A percentile compares a stretch with the other conserved stretches of the same genome.
Evolutionary conservation across 1,284 basidiomycete species (phyloP).

Genomic region (Leccinum variabile): DNA sequence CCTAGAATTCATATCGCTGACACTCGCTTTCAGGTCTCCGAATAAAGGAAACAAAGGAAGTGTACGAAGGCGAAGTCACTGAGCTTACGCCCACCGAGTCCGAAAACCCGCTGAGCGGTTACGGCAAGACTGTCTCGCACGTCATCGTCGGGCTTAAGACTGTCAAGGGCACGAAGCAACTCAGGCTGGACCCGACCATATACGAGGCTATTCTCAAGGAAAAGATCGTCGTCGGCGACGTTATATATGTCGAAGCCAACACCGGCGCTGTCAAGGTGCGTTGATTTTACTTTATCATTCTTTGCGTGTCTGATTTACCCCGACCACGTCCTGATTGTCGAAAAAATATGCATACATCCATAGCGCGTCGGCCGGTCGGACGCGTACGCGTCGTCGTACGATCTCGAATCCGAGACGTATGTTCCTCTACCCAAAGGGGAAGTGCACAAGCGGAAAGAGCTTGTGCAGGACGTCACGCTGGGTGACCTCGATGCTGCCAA

Average conservation of each 20-base stretch:
- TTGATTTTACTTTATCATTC: not conserved
- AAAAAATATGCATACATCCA: not conserved
- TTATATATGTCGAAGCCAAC: conserved; percentile 94
- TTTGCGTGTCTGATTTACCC: not conserved
- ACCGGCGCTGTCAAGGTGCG: conserved; percentile 93
- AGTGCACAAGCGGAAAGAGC: conserved; percentile 96
- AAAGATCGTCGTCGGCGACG: conserved; percentile 94
- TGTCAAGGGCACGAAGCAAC: conserved; percentile 97
- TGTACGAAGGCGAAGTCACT: conserved; percentile 98
- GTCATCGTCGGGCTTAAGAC: conserved; percentile 97
- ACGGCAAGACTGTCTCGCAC: conserved; percentile 98
- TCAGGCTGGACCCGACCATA: conserved; percentile 91
- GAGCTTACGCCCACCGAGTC: conserved; percentile 95
- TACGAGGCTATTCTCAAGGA: conserved; percentile 99
- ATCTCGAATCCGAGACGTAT: conserved; percentile 97
- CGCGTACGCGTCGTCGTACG: conserved; percentile 98
- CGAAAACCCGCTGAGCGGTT: conserved; percentile 94
- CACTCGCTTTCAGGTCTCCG: conserved; percentile 64
- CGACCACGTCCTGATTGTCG: not conserved
- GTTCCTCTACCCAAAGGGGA: conserved; percentile 98
- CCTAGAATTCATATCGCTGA: not conserved
- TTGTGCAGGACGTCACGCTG: conserved; percentile 96
- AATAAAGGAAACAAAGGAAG: conserved; percentile 98
- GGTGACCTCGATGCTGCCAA: conserved; percentile 98
- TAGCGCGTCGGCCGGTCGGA: conserved; percentile 95